Evolutionary conservation across 768 basidiomycete genomes (phyloP), one percentile per base, ranked within the genome.

Genomic region (Cubamyces sp.): DNA sequence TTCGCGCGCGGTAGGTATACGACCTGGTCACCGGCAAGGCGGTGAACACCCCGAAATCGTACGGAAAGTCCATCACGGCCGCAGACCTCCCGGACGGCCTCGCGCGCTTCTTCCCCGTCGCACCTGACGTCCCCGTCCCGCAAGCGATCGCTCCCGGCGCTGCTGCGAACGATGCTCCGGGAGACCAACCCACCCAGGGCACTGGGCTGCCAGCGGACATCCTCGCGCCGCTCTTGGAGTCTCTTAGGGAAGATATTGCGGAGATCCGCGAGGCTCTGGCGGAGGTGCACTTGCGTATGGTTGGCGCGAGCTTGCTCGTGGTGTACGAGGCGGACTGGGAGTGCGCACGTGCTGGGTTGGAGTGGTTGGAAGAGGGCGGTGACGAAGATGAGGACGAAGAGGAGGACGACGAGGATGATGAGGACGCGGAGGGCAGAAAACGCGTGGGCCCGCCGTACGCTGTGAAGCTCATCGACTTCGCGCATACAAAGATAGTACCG

Each of bases 381-480:
- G 77, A 77, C 0, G 76, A 76, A 15, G 56, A 66, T 1, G 64
- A 64, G n/a, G 71, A 75, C 1, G 74, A 75, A 34, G 62, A 75
- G 23, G 68, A 77, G 15, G 76, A 75, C 37, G 61, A 64, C 65
- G 71, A 40, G 53, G 48, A 68, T 18, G 74, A 70, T 3, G 69
- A 68, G 2, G 73, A 68, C 9, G 70, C 65, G 3, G 67, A 67
- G 4, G 70, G 58, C 2, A 68, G 64, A 9, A 73, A 68, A n/a
- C 74, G 69, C 16, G 69, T 60, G 57, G 81, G 78, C 34, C 80
- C 79, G 18, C 82, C 85, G 34, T 89, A 83, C 64, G 78, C 80
- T 15, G 80, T 97, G 62, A 88, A 88, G 66, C 76, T 97, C 65
- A 98, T 98, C 66, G 96, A 99, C 77, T 98, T 99, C 73, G 96